Evolutionary conservation across 805 yeast genomes (phyloP), one percentile per base, ranked within the genome.

Genomic region (Diddensiella santjacobensis): DNA sequence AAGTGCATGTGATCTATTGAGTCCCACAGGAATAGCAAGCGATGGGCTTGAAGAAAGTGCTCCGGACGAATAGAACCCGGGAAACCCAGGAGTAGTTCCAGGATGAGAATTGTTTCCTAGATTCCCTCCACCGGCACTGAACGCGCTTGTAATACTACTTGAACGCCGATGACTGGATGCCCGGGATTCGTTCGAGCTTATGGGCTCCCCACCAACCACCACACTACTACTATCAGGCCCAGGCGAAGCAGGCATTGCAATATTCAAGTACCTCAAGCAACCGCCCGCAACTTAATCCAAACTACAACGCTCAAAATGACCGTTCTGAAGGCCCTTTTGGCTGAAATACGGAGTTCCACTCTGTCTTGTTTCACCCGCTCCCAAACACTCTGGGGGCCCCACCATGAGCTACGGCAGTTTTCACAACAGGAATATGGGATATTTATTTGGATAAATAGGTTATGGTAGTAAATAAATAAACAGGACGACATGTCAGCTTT

Each of bases 1-100:
- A 55, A 83, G 62, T 1, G 86, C 83, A 20, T 80, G 74, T 8
- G 71, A 53, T 36, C 66, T 66, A 54, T 72, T 73, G 40, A 67
- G 57, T 0, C 78, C 78, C 4, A 49, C 22, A 17, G 59, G 59
- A n/a, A 49, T 33, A 6, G 52, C 42, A 4, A 44, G 43, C 17
- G 48, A 39, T 11, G 39, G 23, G 31, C 22, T 38, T 3, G 45
- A 20, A 23, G 29, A 15, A 37, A 39, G 18, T 24, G 38, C 38
- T 13, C 38, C 38, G 6, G 18, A 8, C 10, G 38, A 35, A 17
- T 35, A 35, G 18, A 35, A 35, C 18, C 38, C 38, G 8, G 31
- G 40, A 22, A 33, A 33, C 22, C 31, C 31, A 3, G 17, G 20
- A 22, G 44, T 20, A 15, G 35, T 22, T 18, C 44, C 30, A 22